Conservation (phyloP, 164 flowering plant genomes). For the Brasenia schreberi region DNA sequence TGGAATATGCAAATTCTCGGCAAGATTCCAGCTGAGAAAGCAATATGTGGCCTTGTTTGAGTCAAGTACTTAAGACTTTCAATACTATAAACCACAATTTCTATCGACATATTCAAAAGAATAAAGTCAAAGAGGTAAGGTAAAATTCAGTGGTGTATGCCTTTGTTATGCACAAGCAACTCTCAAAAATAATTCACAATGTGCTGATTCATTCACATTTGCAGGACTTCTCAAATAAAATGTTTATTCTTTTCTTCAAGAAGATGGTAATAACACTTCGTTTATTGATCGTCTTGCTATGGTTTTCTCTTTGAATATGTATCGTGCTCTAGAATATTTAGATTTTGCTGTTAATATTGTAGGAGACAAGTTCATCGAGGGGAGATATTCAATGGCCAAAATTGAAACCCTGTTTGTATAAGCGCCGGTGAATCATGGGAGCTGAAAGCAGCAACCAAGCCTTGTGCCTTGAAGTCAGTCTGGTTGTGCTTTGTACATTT, state of each 20-base stretch:
- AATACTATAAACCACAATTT: too few relatives aligned
- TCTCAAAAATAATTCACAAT: background rate
- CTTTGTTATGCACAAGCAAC: background rate
- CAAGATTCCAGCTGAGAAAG: too few relatives aligned
- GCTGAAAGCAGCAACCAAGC: background rate
- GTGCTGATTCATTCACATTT: conserved; percentile 1
- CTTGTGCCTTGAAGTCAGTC: too few relatives aligned
- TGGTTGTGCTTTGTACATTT: too few relatives aligned
- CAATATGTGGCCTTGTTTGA: too few relatives aligned
- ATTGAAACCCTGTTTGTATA: conserved; percentile 84
- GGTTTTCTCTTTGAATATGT: background rate
- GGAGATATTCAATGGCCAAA: conserved; percentile 72
- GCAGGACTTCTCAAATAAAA: conserved; percentile 94
- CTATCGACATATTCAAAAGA: too few relatives aligned
- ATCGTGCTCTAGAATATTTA: background rate
- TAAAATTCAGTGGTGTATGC: background rate
- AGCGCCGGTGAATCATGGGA: conserved; percentile 45
- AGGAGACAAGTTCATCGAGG: conserved; percentile 26
- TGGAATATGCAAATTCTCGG: too few relatives aligned
- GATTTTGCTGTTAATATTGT: conserved; percentile 1
- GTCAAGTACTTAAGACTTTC: too few relatives aligned
- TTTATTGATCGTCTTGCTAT: background rate
- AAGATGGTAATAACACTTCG: conserved; percentile 38
- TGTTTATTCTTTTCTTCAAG: conserved; percentile 75
- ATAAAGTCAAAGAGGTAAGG: too few relatives aligned